These are phyloP conservation scores for Pestalotiopsis sp. DNA, from an alignment of 2,329 filamentous ascomycete species.

Conservation along the genomic window DNA sequence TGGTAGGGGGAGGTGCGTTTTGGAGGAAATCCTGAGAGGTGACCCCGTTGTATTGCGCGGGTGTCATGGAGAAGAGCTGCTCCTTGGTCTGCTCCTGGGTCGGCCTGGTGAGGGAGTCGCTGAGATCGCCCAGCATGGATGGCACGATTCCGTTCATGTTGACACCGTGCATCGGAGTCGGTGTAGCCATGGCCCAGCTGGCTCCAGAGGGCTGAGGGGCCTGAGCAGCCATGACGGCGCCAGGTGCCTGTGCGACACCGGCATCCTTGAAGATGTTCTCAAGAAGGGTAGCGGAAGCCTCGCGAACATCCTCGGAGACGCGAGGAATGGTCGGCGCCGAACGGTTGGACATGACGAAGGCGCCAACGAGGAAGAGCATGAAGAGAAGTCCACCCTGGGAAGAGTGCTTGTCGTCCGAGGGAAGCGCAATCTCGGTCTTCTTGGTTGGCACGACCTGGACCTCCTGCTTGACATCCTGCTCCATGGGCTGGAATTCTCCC, in stretches of 20 bases:
- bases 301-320: slow-evolving; percentile 80
- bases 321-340: slow-evolving; percentile 71
- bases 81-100: slow-evolving; percentile 85
- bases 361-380: slow-evolving; percentile 95
- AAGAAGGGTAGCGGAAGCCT: slow-evolving; percentile 75
- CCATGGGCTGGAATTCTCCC: slow-evolving; percentile 65
- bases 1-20: slow-evolving; percentile 53
- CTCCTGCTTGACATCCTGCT: slow-evolving; percentile 64
- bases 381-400: slow-evolving; percentile 83
- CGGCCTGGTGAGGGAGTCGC: slow-evolving; percentile 71
- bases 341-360: slow-evolving; percentile 90
- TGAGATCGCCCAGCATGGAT: slow-evolving; percentile 67
- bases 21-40: slow-evolving; percentile 74
- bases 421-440: slow-evolving; percentile 51
- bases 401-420: slow-evolving; percentile 63
- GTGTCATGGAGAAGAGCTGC: slow-evolving; percentile 83
- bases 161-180: slow-evolving; percentile 42
- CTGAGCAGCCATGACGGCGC: slow-evolving; percentile 43
- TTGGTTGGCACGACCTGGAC: slow-evolving; percentile 56
- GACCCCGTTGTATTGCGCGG: slow-evolving; percentile 86
- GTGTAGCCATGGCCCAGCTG: slow-evolving; percentile 45
- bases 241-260: slow-evolving; percentile 56
- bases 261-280: slow-evolving; percentile 83
- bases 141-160: slow-evolving; percentile 55
- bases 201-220: slow-evolving; percentile 56